phyloP scores from a whole-genome alignment of 192 early-diverging fungal species.

The Lunasporangiospora selenospora region DNA sequence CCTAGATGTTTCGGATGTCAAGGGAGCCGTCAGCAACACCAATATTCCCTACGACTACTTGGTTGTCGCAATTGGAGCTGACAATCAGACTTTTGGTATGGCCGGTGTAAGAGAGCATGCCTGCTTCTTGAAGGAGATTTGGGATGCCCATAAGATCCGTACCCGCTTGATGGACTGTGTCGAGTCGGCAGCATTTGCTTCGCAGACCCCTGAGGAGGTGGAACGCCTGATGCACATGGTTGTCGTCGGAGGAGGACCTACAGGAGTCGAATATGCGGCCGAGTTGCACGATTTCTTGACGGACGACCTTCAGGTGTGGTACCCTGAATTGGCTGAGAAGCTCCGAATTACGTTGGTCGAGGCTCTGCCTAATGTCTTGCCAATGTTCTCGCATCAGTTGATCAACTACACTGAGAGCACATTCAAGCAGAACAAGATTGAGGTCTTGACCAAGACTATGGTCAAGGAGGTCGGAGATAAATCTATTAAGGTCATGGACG shows the following conservation, averaged over 20 bases:
- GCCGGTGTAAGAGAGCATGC: slow-evolving; percentile 75
- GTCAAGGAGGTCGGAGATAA: slow-evolving; percentile 81
- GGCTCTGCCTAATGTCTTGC: slow-evolving; percentile 78
- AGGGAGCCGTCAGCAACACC: slow-evolving; percentile 59
- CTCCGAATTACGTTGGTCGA: slow-evolving; percentile 83
- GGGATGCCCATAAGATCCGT: slow-evolving; percentile 84
- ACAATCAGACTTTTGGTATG: slow-evolving; percentile 85
- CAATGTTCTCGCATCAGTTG: slow-evolving; percentile 78
- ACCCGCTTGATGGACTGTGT: slow-evolving; percentile 80
- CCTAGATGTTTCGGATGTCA: slow-evolving; percentile 74
- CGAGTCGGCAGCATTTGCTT: slow-evolving; percentile 73
- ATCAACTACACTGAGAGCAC: slow-evolving; percentile 84
- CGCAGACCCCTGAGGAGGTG: slow-evolving; percentile 74
- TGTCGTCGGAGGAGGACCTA: slow-evolving; percentile 76
- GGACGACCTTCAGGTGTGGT: slow-evolving; percentile 77
- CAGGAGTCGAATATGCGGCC: slow-evolving; percentile 77
- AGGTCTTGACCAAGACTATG: slow-evolving; percentile 76
- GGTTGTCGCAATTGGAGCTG: slow-evolving; percentile 78
- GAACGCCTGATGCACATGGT: slow-evolving; percentile 81
- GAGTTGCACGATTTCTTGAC: slow-evolving; percentile 84
- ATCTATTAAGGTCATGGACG: slow-evolving; percentile 71
- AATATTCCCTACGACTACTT: slow-evolving; percentile 79
- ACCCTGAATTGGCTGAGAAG: slow-evolving; percentile 79
- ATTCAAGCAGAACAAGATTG: slow-evolving; percentile 79
- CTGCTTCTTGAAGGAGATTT: slow-evolving; percentile 78